Evolutionary conservation across 495 filamentous ascomycete species (phyloP).

Genomic region (Lasiosphaeria miniovina): DNA sequence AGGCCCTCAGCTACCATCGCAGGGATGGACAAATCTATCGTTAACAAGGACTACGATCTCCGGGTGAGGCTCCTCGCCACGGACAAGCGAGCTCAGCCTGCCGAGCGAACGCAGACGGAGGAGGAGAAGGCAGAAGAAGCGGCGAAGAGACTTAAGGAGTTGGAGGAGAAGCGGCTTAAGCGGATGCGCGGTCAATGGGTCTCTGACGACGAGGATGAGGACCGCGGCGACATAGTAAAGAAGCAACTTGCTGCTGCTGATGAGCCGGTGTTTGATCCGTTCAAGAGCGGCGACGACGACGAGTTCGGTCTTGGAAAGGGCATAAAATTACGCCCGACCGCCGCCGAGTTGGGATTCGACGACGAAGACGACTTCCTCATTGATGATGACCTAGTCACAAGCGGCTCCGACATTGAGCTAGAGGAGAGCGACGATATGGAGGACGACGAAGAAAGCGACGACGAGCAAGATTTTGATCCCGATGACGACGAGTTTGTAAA

Average conservation of each 20-base stretch:
- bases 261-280: constrained; percentile 20
- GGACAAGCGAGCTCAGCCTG: constrained; percentile 78
- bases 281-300: constrained; percentile 46
- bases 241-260: constrained; percentile 35
- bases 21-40: constrained; percentile 57
- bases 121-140: constrained; percentile 81
- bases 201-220: constrained; percentile 50
- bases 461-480: constrained; percentile 30
- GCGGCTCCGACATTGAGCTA: constrained; percentile 60
- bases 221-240: constrained; percentile 43
- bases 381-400: constrained; percentile 79
- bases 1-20: constrained; percentile 54
- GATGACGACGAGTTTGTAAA: constrained; percentile 69
- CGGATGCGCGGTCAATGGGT: constrained; percentile 69
- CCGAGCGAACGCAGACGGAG: constrained; percentile 84
- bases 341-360: constrained; percentile 59
- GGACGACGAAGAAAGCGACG: constrained; percentile 54
- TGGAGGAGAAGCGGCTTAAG: constrained; percentile 71
- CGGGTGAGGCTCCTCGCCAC: constrained; percentile 74
- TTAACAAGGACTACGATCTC: constrained; percentile 82
- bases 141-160: constrained; percentile 65
- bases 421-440: constrained; percentile 50
- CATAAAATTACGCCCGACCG: constrained; percentile 45
- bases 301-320: constrained; percentile 56
- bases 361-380: constrained; percentile 92